phyloP scores from a whole-genome alignment of 257 asterid genomes.

The Nicotiana noctiflora region DNA sequence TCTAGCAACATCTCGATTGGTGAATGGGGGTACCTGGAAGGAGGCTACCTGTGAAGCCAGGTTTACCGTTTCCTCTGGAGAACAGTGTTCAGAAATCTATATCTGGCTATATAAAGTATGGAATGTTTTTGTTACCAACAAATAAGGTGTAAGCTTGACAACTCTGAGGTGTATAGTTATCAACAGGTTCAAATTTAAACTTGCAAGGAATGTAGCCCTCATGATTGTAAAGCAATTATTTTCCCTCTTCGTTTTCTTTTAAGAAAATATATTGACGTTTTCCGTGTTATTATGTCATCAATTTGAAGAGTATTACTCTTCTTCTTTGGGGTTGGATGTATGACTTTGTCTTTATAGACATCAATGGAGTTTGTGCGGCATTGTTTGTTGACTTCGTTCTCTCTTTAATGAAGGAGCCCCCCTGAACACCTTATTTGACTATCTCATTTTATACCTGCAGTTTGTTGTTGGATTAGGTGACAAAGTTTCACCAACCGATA shows the following conservation, averaged over 20 bases:
- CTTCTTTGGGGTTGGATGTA: background rate
- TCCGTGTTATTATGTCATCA: background rate
- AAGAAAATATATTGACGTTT: background rate
- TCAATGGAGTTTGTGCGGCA: background rate
- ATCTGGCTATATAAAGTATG: background rate
- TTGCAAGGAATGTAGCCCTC: background rate
- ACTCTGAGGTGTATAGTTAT: background rate
- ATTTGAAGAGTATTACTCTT: background rate
- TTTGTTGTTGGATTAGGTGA: no score
- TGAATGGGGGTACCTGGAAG: background rate
- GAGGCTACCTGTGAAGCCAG: background rate
- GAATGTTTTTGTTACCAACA: background rate
- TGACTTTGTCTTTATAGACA: background rate
- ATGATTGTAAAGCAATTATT: background rate
- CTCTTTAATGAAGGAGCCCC: slow-evolving; percentile 14
- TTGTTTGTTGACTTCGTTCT: background rate
- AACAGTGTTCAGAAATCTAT: background rate
- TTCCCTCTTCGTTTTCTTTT: background rate
- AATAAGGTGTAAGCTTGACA: background rate
- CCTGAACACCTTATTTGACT: slow-evolving; percentile 17
- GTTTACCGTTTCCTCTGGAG: background rate
- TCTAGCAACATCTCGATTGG: background rate
- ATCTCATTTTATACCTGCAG: no score
- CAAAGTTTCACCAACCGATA: no score
- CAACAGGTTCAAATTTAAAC: background rate